Evolutionary conservation across 257 asterid species (phyloP), one percentile per base, ranked within the genome.

Genomic region (Rhazya stricta): DNA sequence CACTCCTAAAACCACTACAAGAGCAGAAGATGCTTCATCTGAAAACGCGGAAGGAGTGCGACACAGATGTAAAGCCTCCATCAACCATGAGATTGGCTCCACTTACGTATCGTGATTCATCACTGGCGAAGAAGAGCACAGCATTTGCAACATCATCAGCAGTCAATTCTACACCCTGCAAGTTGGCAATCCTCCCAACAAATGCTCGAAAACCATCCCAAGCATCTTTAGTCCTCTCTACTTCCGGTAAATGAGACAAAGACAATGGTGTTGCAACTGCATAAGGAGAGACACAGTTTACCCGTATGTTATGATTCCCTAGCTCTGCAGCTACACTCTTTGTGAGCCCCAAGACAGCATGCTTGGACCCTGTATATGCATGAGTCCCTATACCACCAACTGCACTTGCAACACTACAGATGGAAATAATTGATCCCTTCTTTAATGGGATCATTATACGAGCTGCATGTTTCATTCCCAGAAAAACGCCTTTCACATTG

Each of bases 391-490:
- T 0, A 8, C 96, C 98, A 1, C 89, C 96, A 0, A 85, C 3
- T 32, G 79, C 73, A 56, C 91, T 80, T 16, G 94, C 57, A 56
- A 89, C 96, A 34, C 99, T 95, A 78, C 86, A 61, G 1, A 92
- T 36, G 1, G 97, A 92, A 41, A 95, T 76, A 21, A 95, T 92
- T 15, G 97, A 88, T 63, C 99, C 98, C 76, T 77, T 88, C 82
- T 86, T 85, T 23, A 81, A 83, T 0, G 98, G 99, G 37, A 92
- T 87, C 99, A 95, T 92, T n/a, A 86, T 18, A 34, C 94, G 93
- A 41, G 97, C 96, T 0, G 96, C 98, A 15, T 92, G 98, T 82
- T 95, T 95, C 97, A 95, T 95, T 30, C 98, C 99, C 2, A 87
- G 76, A 80, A 95, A 95, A 46, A 82, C 91, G 3, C 98, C 97